These are phyloP conservation scores for Chamaecyparis obtusa DNA, from an alignment of 75 land plant genomes.

Conservation along the genomic window DNA sequence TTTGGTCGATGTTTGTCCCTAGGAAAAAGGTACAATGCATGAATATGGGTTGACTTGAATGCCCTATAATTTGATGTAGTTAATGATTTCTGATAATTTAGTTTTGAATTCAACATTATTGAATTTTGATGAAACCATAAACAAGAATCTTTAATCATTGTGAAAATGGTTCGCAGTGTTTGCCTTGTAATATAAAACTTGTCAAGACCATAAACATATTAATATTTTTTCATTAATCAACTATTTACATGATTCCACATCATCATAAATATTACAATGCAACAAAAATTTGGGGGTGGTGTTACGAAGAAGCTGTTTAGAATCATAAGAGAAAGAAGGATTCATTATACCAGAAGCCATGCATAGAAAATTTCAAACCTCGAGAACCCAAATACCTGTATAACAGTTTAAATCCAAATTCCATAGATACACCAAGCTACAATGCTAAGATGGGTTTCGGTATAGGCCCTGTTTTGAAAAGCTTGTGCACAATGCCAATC, in stretches of 20 bases:
- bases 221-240: background rate
- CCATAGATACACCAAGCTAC: no score
- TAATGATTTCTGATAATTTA: background rate
- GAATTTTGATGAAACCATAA: background rate
- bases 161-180: background rate
- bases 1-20: background rate
- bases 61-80: background rate
- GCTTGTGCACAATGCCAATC: no score
- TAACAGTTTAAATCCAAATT: no score
- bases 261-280: no score
- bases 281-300: no score
- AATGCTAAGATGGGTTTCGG: no score
- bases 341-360: no score
- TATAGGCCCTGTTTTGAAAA: no score
- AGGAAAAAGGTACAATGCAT: background rate
- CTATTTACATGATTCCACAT: background rate
- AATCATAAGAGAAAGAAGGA: no score
- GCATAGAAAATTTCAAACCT: no score
- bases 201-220: background rate
- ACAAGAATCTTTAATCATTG: background rate
- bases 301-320: no score
- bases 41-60: background rate
- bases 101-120: background rate
- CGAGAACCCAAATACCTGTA: no score
- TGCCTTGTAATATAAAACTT: background rate